These are phyloP conservation scores for Camelina hispida DNA, from an alignment of 345 rosid genomes.

Conservation along the genomic window DNA sequence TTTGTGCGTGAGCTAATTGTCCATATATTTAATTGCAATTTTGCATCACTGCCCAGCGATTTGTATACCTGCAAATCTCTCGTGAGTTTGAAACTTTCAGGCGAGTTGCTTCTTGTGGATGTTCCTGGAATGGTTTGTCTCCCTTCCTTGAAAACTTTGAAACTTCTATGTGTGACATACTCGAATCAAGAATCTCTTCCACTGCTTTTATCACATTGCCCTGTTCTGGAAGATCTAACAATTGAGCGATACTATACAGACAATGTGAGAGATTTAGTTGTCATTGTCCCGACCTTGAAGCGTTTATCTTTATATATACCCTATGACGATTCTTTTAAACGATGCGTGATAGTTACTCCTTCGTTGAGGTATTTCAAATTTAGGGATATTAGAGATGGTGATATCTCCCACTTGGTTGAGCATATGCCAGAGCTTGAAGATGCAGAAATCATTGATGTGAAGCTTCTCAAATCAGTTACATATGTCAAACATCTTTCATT, in stretches of 20 bases:
- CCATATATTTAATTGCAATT: too few relatives aligned
- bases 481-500: neutral
- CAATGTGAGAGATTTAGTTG: neutral
- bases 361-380: neutral
- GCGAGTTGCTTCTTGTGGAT: neutral
- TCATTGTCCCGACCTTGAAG: neutral
- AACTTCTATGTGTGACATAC: neutral
- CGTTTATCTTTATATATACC: neutral
- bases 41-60: neutral
- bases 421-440: neutral
- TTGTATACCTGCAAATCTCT: neutral
- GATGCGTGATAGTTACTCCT: neutral
- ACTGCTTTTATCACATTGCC: neutral
- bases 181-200: neutral
- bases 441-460: neutral
- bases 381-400: neutral
- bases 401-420: neutral
- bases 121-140: neutral
- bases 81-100: neutral
- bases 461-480: neutral
- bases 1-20: neutral
- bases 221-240: neutral
- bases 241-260: neutral
- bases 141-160: conserved; percentile 4
- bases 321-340: neutral